Percentiles rank a stretch among this genome's conserved stretches.
These are phyloP conservation scores for Boletus sp. DNA, from an alignment of 1,284 basidiomycete genomes.

Conservation along the genomic window DNA sequence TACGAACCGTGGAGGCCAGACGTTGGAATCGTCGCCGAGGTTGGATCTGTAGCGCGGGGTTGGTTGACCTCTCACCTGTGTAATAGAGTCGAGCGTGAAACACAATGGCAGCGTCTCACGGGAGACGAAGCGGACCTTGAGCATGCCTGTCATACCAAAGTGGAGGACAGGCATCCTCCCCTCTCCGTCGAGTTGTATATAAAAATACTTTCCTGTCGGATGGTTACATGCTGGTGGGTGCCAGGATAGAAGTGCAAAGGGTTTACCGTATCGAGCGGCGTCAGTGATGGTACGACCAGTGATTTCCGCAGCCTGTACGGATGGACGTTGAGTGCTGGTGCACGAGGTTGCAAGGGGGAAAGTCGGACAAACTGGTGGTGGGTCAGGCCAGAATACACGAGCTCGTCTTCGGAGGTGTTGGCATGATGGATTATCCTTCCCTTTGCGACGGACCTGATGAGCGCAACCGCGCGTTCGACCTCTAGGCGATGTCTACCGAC, in stretches of 20 bases:
- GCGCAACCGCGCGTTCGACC: slow-evolving; percentile 66
- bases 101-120: not conserved
- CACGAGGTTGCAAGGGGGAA: not conserved
- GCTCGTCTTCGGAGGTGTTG: slow-evolving; percentile 60
- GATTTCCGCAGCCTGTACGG: slow-evolving; percentile 53
- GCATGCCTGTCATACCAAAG: slow-evolving; percentile 83
- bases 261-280: slow-evolving; percentile 60
- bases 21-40: slow-evolving; percentile 44
- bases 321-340: not conserved
- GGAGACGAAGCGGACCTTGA: slow-evolving; percentile 48
- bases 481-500: slow-evolving; percentile 38
- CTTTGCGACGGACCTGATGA: slow-evolving; percentile 52
- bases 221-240: not conserved
- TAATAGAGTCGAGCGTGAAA: not conserved
- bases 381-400: slow-evolving; percentile 64
- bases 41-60: slow-evolving; percentile 62
- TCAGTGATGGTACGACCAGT: slow-evolving; percentile 54
- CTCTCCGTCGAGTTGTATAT: slow-evolving; percentile 60
- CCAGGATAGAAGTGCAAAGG: not conserved
- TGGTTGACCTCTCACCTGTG: slow-evolving; percentile 59
- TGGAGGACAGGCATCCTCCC: slow-evolving; percentile 70
- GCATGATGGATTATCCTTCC: slow-evolving; percentile 58
- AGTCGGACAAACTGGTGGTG: slow-evolving; percentile 62
- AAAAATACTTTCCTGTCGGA: slow-evolving; percentile 69
- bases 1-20: slow-evolving; percentile 78